Base-by-base conservation (phyloP, 1,139 yeast species). In the Nakaseomyces sp. region DNA sequence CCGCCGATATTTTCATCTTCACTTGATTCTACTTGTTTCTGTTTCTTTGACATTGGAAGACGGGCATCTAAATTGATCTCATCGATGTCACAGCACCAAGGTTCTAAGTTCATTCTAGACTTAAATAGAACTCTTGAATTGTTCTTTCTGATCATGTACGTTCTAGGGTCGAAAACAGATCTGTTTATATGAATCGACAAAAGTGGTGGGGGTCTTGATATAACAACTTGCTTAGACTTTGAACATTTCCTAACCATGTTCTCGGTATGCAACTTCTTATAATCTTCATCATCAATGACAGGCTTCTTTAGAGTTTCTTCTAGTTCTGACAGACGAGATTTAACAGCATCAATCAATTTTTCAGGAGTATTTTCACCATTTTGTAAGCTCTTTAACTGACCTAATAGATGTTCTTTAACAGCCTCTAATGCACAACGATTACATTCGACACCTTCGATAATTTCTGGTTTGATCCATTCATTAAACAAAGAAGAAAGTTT, bases 401-500 rank as follows among this genome's bases (percentile, higher is more conserved):
- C 69, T 12, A 54, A 47, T 40, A 84, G 65, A 49, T 76, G 81
- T 9, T 70, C 71, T 41, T 66, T 66, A 13, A 86, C 81, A 47
- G 81, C 81, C 24, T 66, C 61, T 52, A 88, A 69, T 5, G 94
- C 91, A 69, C 96, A 88, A 57, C 96, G 72, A 61, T 88, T 86
- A 67, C 96, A 88, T 63, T 87, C 91, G 37, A 88, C 96, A 43
- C 88, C 96, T 52, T 87, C 88, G 49, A 88, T 88, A 25, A 84
- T 77, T 61, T 88, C 96, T 30, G 91, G 86, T 44, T 75, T 73
- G 12, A 75, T 76, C 85, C 94, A 88, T 45, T 81, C 81, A 40
- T 74, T 69, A 49, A 88, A 66, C 45, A 88, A 69, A 16, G 74
- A 78, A 3, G 74, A 67, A 44, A 88, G 67, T 22, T 73, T 69